Base-by-base conservation (phyloP, 805 yeast genomes). In the Candida parachauliodes region DNA sequence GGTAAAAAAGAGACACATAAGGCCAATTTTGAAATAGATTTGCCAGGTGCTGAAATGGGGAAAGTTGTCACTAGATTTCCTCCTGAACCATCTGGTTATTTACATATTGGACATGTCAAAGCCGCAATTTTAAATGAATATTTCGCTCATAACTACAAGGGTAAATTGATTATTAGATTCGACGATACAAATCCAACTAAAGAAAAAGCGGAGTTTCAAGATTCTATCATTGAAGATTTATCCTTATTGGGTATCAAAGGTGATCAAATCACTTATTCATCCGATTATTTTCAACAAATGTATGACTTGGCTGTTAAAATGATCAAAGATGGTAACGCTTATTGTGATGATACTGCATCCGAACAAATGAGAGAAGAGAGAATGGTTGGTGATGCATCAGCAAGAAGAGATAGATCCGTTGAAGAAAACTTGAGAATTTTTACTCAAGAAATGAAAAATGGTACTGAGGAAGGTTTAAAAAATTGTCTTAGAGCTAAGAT, bases 41-140 rank as follows among this genome's bases (percentile, higher is more conserved):
- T 93, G 49, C 85, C 84, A 42, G 94, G 81, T 59, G 99, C 99
- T 42, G 80, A 76, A 54, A 80, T 83, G 41, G 99, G 99, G 48
- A 72, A 89, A 65, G 99, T 93, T 41, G 98, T 94, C 38, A 94
- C 98, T 38, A 84, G 99, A 70, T 93, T 93, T 80, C 98, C 96
- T 36, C 99, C 99, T 48, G 99, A 93, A 72, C 99, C 99, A 43
- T 86, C 95, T 68, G 99, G 99, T 69, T 93, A 89, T 66, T 76
- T 93, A 66, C 99, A 93, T 68, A 93, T 93, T 67, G 99, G 99
- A 51, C 99, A 93, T 60, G 98, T 96, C 44, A 93, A 93, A 68
- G 98, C 98, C 45, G 99, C 99, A 39, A 74, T 93, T 42, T 76
- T 93, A 60, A 93, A 93, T 71, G 93, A 93, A 67, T 91, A 89